Conservation (phyloP, 2,329 filamentous ascomycete species). For the Ceratocystis alfenasii region DNA sequence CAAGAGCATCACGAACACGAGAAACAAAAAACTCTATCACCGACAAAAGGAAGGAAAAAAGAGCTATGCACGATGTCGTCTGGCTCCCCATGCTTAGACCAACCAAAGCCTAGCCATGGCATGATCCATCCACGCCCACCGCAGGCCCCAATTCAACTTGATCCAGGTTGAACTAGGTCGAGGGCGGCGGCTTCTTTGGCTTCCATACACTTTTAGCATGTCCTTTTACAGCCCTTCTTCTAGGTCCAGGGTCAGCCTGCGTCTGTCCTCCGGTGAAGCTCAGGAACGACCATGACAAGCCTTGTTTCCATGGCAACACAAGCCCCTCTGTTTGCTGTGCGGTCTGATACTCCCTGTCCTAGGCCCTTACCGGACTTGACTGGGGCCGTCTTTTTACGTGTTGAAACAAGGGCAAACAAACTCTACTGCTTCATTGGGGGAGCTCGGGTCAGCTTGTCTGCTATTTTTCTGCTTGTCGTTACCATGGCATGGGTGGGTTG, state of each 20-base stretch:
- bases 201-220: neutral
- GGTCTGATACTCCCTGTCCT: conserved; percentile 15
- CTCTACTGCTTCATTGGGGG: conserved; percentile 4
- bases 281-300: neutral
- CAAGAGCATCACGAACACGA: neutral
- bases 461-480: conserved; percentile 16
- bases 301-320: conserved; percentile 17
- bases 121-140: conserved; percentile 6
- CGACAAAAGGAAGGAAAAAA: neutral
- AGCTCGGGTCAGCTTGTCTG: conserved; percentile 18
- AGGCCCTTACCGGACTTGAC: conserved; percentile 13
- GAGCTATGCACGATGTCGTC: neutral
- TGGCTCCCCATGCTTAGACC: neutral
- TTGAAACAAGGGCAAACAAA: conserved; percentile 21
- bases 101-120: neutral
- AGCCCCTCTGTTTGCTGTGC: conserved; percentile 18
- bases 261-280: conserved; percentile 8
- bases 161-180: no score
- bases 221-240: neutral
- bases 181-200: neutral
- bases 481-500: conserved; percentile 17
- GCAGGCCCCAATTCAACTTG: neutral
- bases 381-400: conserved; percentile 14
- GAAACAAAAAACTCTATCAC: neutral
- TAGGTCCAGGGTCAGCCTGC: conserved; percentile 2